Evolutionary conservation across 495 filamentous ascomycete species (phyloP).

Genomic region (Pyrenopolyporus hunteri): DNA sequence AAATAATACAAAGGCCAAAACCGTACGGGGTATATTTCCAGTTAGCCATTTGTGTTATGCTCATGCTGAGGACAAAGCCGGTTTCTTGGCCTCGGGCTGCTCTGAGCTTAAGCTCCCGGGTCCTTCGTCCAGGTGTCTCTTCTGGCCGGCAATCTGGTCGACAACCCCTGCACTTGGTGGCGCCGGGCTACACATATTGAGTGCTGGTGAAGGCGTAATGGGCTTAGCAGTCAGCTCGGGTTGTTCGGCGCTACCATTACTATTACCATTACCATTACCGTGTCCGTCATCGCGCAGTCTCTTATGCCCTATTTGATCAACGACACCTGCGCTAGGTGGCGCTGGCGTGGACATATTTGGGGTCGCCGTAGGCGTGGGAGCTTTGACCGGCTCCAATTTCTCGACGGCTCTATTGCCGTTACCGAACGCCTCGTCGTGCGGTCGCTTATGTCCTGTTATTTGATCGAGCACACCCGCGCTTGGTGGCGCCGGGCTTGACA

Average conservation of each 20-base stretch:
- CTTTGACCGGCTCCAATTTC: conserved; percentile 8
- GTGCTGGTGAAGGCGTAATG: neutral
- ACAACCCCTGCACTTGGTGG: conserved; percentile 35
- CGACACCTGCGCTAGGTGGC: conserved; percentile 24
- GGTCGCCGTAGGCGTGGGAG: conserved; percentile 1
- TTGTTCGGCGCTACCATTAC: conserved; percentile 8
- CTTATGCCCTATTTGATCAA: conserved; percentile 31
- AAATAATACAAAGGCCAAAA: neutral
- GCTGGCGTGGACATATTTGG: conserved; percentile 22
- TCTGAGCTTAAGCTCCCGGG: conserved; percentile 36
- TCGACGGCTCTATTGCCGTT: neutral
- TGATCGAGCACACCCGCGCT: conserved; percentile 43
- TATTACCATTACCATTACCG: neutral
- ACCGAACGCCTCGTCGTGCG: conserved; percentile 16
- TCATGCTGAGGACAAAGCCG: conserved; percentile 21
- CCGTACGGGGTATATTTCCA: neutral
- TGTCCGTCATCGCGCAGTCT: conserved; percentile 1
- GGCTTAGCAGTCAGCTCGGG: neutral
- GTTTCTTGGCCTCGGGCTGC: conserved; percentile 39
- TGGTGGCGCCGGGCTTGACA: conserved; percentile 40
- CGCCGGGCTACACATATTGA: conserved; percentile 25
- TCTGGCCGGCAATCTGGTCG: conserved; percentile 35
- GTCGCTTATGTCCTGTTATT: conserved; percentile 40
- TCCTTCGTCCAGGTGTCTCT: conserved; percentile 39
- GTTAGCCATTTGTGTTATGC: neutral